Base-by-base conservation (phyloP, 306 rosid genomes). In the Fragaria nilgerrensis region DNA sequence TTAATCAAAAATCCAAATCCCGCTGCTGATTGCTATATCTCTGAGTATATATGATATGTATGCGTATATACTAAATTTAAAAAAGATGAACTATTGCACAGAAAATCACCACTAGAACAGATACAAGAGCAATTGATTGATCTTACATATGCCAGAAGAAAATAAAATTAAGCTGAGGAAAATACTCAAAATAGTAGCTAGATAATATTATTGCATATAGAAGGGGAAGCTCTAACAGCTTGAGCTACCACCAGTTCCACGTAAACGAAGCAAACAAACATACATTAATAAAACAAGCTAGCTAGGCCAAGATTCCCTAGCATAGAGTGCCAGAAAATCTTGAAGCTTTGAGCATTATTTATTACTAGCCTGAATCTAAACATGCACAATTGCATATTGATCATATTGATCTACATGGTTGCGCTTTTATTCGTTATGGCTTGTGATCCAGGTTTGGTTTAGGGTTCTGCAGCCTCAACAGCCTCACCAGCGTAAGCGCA, bases 401-500 rank as follows among this genome's bases (percentile, higher is more conserved):
- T 10, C 12, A n/a, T 62, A 34, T 19, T 29, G n/a, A 17, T 27
- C 22, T 1, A 16, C 43, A 16, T 11, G 12, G 34, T 65, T 36
- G 23, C 14, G 45, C 11, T 65, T 17, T 65, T 65, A 34, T 80
- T 34, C 82, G 65, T 75, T 72, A 59, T 73, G 84, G 29, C 37
- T 25, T 25, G 39, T 25, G 8, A 63, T 63, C 11, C 67, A 62
- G 67, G 39, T 62, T 75, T 59, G 39, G 41, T 72, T 62, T 81
- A 61, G 36, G 85, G 62, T 74, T 79, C 39, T n/a, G 82, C 84
- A 62, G 15, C 16, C 3, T 53, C 77, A 45, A 74, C 86, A 74
- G 74, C 87, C 85, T 89, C 88, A 65, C 82, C 87, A 5, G 89
- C 79, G 15, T 85, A 76, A 73, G 64, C 64, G 81, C 97, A 87